These are phyloP conservation scores for Fonsecaea erecta DNA, from an alignment of 2,329 filamentous ascomycete genomes.

Conservation along the genomic window DNA sequence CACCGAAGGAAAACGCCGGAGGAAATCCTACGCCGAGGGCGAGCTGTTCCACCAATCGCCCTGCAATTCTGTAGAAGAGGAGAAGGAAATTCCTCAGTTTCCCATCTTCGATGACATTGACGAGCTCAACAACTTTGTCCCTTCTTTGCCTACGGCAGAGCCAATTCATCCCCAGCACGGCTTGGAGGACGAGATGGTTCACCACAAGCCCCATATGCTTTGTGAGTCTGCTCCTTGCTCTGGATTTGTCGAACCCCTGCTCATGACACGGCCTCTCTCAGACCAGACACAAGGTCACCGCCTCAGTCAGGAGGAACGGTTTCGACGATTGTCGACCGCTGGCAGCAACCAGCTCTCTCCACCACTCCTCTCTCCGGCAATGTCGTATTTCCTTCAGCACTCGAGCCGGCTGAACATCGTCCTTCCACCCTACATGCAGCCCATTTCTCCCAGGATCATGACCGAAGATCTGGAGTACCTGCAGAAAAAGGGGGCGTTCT, in stretches of 20 bases:
- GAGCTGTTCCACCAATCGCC: conserved; percentile 33
- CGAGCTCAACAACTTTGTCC: conserved; percentile 31
- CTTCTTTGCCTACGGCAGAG: conserved; percentile 8
- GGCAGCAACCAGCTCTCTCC: conserved; percentile 45
- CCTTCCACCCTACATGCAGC: conserved; percentile 74
- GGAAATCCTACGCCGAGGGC: conserved; percentile 64
- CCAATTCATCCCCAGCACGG: conserved; percentile 37
- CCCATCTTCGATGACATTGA: conserved; percentile 41
- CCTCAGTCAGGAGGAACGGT: conserved; percentile 51
- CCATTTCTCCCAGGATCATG: conserved; percentile 75
- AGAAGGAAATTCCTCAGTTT: conserved; percentile 34
- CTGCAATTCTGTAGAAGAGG: conserved; percentile 33
- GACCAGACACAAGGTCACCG: conserved; percentile 55
- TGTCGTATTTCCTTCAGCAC: conserved; percentile 53
- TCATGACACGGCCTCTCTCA: conserved; percentile 41
- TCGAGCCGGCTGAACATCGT: conserved; percentile 53
- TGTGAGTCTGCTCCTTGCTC: conserved; percentile 54
- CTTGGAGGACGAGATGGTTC: conserved; percentile 50
- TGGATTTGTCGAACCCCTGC: background rate
- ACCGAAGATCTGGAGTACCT: conserved; percentile 83
- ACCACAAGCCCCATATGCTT: conserved; percentile 67
- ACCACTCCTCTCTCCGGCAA: conserved; percentile 42
- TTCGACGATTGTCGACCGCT: conserved; percentile 52
- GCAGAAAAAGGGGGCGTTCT: conserved; percentile 80
- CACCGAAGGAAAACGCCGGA: conserved; percentile 79